A percentile compares a stretch with the other conserved stretches of the same genome.
phyloP scores from a whole-genome alignment of 257 asterid genomes.

The Primulina eburnea region DNA sequence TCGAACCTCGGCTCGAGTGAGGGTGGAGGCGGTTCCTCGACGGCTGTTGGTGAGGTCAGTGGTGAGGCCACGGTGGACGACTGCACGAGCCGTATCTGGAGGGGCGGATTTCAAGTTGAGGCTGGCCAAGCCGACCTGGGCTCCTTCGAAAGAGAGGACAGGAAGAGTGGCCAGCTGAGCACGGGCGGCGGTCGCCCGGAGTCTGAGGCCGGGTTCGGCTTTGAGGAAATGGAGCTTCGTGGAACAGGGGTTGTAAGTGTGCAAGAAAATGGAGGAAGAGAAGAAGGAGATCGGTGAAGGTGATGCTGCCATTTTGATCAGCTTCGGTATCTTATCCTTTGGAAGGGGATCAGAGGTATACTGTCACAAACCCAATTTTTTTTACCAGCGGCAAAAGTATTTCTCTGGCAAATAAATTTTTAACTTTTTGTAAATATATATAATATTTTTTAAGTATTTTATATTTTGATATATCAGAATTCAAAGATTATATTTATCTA shows the following conservation, averaged over 20 bases:
- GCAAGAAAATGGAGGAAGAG: conserved; percentile 59
- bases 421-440: too few relatives aligned
- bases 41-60: conserved; percentile 93
- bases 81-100: conserved; percentile 84
- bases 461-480: too few relatives aligned
- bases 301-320: conserved; percentile 39
- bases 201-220: conserved; percentile 17
- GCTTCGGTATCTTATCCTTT: too few relatives aligned
- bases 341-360: too few relatives aligned
- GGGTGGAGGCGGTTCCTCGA: conserved; percentile 94
- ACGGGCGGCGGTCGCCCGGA: conserved; percentile 27
- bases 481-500: too few relatives aligned
- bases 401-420: too few relatives aligned
- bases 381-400: too few relatives aligned
- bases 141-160: conserved; percentile 76
- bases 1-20: conserved; percentile 87
- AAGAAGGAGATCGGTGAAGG: conserved; percentile 62
- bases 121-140: conserved; percentile 67
- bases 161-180: conserved; percentile 71
- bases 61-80: conserved; percentile 89
- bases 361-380: too few relatives aligned
- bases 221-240: conserved; percentile 33
- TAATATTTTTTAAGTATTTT: too few relatives aligned
- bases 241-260: conserved; percentile 33
- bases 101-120: conserved; percentile 80